A percentile compares a stretch with the other conserved stretches of the same genome.
Evolutionary conservation across 192 early-diverging fungal genomes (phyloP).

Genomic region (Funneliformis geosporum): DNA sequence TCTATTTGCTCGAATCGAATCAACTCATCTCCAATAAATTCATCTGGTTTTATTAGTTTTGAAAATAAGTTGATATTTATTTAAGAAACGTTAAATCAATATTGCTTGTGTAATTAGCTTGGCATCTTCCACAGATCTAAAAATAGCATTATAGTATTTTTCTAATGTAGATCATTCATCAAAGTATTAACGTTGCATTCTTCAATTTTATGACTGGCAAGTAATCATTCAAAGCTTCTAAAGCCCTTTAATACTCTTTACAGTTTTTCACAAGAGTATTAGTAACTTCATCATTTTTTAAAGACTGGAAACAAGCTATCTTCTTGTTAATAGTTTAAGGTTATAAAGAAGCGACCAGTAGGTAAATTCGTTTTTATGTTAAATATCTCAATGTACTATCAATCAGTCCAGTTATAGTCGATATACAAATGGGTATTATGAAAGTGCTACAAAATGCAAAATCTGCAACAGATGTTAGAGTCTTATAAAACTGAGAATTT

Average conservation of each 20-base stretch:
- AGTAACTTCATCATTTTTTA: constrained; percentile 28
- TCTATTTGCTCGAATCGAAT: constrained; percentile 17
- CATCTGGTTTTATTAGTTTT: constrained; percentile 19
- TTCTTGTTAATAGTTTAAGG: background rate
- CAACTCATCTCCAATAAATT: background rate
- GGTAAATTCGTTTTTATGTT: constrained; percentile 26
- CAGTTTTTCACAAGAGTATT: constrained; percentile 40
- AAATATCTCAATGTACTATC: constrained; percentile 29
- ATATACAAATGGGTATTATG: constrained; percentile 16
- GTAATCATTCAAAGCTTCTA: constrained; percentile 31
- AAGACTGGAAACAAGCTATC: too few species aligned
- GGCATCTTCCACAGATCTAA: background rate
- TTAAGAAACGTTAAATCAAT: background rate
- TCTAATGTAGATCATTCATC: constrained; percentile 35
- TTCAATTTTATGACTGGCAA: constrained; percentile 3
- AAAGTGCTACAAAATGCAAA: constrained; percentile 6
- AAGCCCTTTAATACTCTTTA: constrained; percentile 39
- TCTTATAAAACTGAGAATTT: constrained; percentile 16
- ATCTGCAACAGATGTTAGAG: constrained; percentile 12
- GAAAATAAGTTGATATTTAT: background rate
- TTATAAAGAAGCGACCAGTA: constrained; percentile 30
- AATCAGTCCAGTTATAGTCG: constrained; percentile 31
- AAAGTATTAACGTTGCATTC: constrained; percentile 34
- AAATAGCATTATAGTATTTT: constrained; percentile 33
- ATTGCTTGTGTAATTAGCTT: background rate